Evolutionary conservation across 2,329 filamentous ascomycete genomes (phyloP).

Genomic region (Colletotrichum endophyticum): DNA sequence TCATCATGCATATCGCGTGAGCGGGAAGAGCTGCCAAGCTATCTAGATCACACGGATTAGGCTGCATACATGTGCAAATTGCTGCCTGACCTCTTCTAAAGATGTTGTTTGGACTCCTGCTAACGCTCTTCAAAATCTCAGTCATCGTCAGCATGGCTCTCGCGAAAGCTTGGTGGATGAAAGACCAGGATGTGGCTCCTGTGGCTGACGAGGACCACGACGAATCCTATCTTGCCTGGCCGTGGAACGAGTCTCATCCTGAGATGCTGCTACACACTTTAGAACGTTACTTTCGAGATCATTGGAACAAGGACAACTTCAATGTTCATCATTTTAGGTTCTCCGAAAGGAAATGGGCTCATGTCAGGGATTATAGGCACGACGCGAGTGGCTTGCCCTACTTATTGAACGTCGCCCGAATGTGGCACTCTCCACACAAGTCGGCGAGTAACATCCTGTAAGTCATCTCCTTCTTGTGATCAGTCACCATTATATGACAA

Average conservation of each 20-base stretch:
- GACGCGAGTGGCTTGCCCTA: too few species aligned
- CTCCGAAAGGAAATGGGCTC: not conserved
- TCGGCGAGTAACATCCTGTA: not conserved
- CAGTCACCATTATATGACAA: not conserved
- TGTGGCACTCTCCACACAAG: too few species aligned
- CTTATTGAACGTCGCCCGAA: too few species aligned
- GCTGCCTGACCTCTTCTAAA: rapidly evolving
- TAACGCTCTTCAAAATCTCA: too few species aligned
- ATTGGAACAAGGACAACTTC: not conserved
- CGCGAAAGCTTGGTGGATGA: not conserved
- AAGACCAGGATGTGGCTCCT: not conserved
- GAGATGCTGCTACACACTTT: not conserved
- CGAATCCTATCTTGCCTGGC: not conserved
- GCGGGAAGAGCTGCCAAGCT: not conserved
- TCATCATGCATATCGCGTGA: not conserved
- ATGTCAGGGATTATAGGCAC: too few species aligned
- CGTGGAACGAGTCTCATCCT: not conserved
- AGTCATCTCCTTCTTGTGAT: not conserved
- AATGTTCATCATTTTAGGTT: not conserved
- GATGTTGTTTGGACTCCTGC: not conserved
- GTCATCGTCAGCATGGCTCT: not conserved
- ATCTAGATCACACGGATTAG: not conserved
- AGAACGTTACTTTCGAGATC: not conserved
- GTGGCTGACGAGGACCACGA: not conserved
- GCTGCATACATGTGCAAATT: not conserved